A percentile compares a stretch with the other conserved stretches of the same genome.
These are phyloP conservation scores for Agrocybe chaxingu DNA, from an alignment of 768 basidiomycete genomes.

Conservation along the genomic window DNA sequence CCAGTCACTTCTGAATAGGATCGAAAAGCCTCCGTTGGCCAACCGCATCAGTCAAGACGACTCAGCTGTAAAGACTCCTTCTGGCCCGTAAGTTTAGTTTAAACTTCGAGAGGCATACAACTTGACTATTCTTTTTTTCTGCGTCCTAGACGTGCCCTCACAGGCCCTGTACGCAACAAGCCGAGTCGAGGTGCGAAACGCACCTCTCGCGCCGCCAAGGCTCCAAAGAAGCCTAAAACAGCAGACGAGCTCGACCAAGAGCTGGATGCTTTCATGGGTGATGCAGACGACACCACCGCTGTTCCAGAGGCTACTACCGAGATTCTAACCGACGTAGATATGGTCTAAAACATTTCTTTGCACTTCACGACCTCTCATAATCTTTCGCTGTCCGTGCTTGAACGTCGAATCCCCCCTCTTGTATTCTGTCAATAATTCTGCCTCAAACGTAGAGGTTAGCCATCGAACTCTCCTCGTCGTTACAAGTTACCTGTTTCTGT, in stretches of 20 bases:
- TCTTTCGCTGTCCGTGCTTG: background rate
- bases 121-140: background rate
- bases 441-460: background rate
- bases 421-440: background rate
- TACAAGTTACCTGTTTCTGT: background rate
- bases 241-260: constrained; percentile 86
- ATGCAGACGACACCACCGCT: constrained; percentile 32
- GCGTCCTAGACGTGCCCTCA: constrained; percentile 26
- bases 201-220: constrained; percentile 20
- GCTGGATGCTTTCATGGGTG: constrained; percentile 83
- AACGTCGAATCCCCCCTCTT: background rate
- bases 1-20: constrained; percentile 69
- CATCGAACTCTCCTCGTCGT: background rate
- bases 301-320: constrained; percentile 9
- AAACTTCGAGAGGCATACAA: background rate
- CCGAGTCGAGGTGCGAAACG: constrained; percentile 17
- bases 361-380: background rate
- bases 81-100: constrained; percentile 33
- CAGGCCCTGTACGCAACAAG: constrained; percentile 49
- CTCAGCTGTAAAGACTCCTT: constrained; percentile 26
- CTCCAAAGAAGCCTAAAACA: constrained; percentile 57
- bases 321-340: constrained; percentile 48
- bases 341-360: constrained; percentile 29
- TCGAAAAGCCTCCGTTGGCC: constrained; percentile 69
- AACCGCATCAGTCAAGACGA: constrained; percentile 60